Percentiles rank a stretch among this genome's conserved stretches.
These are phyloP conservation scores for Cryphonectria nitschkei DNA, from an alignment of 2,329 filamentous ascomycete species.

Conservation along the genomic window DNA sequence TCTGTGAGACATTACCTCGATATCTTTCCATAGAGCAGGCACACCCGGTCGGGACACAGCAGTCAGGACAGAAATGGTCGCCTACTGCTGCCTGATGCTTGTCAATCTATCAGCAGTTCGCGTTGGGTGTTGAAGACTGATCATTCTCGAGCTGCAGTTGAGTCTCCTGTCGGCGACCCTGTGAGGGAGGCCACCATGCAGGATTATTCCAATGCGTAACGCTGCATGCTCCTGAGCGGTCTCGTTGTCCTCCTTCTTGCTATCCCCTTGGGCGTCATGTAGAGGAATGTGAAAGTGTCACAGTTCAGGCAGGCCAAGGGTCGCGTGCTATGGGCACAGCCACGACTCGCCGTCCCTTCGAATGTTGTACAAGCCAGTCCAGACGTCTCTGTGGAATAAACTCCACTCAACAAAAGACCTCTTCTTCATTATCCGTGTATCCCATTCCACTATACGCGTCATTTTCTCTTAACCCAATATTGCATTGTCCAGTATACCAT, in stretches of 20 bases:
- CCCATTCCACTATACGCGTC: neutral
- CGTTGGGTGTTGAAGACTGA: too few relatives aligned
- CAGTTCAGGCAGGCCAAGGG: conserved; percentile 39
- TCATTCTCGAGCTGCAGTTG: conserved; percentile 48
- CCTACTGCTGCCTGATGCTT: too few relatives aligned
- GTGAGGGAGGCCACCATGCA: conserved; percentile 54
- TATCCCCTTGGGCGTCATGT: neutral
- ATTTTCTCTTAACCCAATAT: neutral
- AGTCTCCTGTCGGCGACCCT: conserved; percentile 42
- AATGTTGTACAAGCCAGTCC: neutral
- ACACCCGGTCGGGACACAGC: too few relatives aligned
- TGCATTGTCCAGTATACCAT: neutral
- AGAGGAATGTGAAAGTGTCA: neutral
- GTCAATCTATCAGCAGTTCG: neutral
- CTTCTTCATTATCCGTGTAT: neutral
- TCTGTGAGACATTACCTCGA: too few relatives aligned
- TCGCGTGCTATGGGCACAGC: neutral
- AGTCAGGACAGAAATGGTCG: too few relatives aligned
- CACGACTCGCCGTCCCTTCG: neutral
- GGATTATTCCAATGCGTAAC: conserved; percentile 53
- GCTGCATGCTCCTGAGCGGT: conserved; percentile 45
- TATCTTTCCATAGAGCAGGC: too few relatives aligned
- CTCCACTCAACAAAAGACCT: neutral
- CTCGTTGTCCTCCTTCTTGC: conserved; percentile 41
- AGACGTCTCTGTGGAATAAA: neutral